Evolutionary conservation across 2,329 filamentous ascomycete species (phyloP), one percentile per base, ranked within the genome.

Genomic region (Fusarium subtropicale): DNA sequence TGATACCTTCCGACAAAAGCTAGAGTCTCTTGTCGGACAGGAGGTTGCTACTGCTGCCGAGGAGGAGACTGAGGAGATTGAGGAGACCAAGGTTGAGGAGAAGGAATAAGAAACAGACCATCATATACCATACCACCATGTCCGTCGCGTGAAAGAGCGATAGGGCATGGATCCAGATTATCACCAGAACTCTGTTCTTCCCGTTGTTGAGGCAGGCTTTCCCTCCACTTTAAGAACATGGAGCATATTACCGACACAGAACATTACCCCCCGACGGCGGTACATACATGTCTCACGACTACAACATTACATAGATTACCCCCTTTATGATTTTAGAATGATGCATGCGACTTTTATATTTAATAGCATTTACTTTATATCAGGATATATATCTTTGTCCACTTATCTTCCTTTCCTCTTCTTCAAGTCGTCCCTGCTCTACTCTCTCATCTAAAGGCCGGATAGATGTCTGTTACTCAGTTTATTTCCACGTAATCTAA

Each of bases 1-100:
- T 12, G 63, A 66, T 31, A 60, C 63, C 4, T 66, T 66, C 15
- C 61, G 63, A 20, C 61, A 66, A 48, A 66, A 66, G 39, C 61
- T 66, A 3, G 63, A 66, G n/a, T 55, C 61, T 9, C 56, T 66
- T 5, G 61, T 66, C 15, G 61, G 48, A 1, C 61, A 66, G 53
- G 63, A 66, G 42, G 33, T 61, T 34, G 44, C 42, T 9, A 20
- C 52, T 28, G 20, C 4, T n/a, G 28, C 28, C 4, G 28, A 30
- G 28, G 34, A 39, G n/a, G 9, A 33, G 20, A 22, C 20, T 22
- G 20, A 22, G 11, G 31, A 48, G 42, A n/a, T 20, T 1, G 53
- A 36, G 15, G 20, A 28, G 11, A 22, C 24, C 24, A 20, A 50
- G 42, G 28, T 16, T 36, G 30, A 18, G 5, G 48, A 52, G 24